Percentiles rank a stretch among this genome's conserved stretches.
phyloP scores from a whole-genome alignment of 176 grass and related monocot genomes.

The Oryza coarctata region DNA sequence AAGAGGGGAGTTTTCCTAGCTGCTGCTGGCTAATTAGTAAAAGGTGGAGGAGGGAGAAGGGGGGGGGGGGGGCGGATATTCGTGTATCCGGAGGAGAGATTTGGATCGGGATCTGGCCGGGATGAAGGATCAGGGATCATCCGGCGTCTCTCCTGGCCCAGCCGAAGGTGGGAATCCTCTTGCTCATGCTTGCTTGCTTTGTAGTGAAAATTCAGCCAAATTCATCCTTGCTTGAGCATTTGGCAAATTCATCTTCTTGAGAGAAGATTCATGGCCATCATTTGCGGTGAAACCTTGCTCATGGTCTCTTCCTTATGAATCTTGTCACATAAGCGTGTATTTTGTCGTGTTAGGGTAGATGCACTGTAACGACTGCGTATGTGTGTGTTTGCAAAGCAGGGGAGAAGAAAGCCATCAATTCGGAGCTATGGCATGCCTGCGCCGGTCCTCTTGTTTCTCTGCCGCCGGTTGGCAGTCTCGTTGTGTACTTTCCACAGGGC shows the following conservation, averaged over 20 bases:
- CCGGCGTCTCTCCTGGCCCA: slow-evolving; percentile 41
- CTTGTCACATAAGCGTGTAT: not conserved
- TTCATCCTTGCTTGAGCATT: not conserved
- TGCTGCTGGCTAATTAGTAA: slow-evolving; percentile 5
- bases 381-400: slow-evolving; percentile 42
- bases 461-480: slow-evolving; percentile 83
- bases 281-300: not conserved
- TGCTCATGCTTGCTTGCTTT: not conserved
- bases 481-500: slow-evolving; percentile 96
- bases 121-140: slow-evolving; percentile 60
- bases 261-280: not conserved
- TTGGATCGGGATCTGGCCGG: slow-evolving; percentile 49
- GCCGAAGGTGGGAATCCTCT: slow-evolving; percentile 39
- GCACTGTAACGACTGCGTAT: not conserved
- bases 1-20: not conserved
- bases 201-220: not conserved
- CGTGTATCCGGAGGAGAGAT: slow-evolving; percentile 14
- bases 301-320: not conserved
- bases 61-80: slow-evolving; percentile 33
- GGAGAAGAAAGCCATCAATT: slow-evolving; percentile 89
- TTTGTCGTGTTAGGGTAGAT: not conserved
- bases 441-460: slow-evolving; percentile 80
- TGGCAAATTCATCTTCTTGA: not conserved
- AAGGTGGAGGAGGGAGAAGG: not conserved
- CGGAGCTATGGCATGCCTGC: slow-evolving; percentile 97